Evolutionary conservation across 805 yeast genomes (phyloP).

Genomic region (Wickerhamomyces kurtzmanii): DNA sequence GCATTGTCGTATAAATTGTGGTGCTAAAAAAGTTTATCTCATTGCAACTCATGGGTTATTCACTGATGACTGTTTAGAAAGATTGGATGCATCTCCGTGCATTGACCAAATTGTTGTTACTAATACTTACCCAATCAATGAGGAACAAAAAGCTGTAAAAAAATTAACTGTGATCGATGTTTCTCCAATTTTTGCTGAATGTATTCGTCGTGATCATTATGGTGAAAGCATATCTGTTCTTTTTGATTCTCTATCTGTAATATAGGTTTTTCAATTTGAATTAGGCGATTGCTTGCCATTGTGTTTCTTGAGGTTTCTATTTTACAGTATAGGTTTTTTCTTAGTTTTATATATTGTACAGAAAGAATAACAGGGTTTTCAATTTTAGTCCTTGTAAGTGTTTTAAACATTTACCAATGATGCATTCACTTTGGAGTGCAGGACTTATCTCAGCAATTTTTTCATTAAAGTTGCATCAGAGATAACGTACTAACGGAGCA

Average conservation of each 20-base stretch:
- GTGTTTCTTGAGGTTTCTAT: constrained; percentile 1
- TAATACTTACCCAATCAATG: constrained; percentile 86
- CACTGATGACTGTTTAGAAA: constrained; percentile 77
- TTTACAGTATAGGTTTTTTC: constrained; percentile 1
- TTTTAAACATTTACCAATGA: constrained; percentile 28
- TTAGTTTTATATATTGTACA: constrained; percentile 1
- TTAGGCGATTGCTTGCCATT: constrained; percentile 1
- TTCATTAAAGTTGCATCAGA: constrained; percentile 10
- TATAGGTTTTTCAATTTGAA: constrained; percentile 10
- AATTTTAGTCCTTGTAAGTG: neutral
- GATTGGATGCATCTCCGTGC: constrained; percentile 64
- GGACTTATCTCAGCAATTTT: constrained; percentile 24
- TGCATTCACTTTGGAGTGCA: constrained; percentile 45
- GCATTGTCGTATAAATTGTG: constrained; percentile 91
- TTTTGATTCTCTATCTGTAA: constrained; percentile 73
- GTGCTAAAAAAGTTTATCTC: constrained; percentile 83
- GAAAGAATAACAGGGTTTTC: constrained; percentile 1
- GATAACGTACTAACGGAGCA: constrained; percentile 48
- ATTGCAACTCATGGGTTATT: constrained; percentile 96
- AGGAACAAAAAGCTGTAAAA: constrained; percentile 45
- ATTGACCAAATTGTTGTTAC: constrained; percentile 93
- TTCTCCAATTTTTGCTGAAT: constrained; percentile 92
- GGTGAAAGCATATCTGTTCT: constrained; percentile 94
- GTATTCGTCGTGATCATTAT: constrained; percentile 96
- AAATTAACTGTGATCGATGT: constrained; percentile 87